A percentile compares a stretch with the other conserved stretches of the same genome.
phyloP scores from a whole-genome alignment of 2,329 filamentous ascomycete genomes.

The Hypoxylon sp. region DNA sequence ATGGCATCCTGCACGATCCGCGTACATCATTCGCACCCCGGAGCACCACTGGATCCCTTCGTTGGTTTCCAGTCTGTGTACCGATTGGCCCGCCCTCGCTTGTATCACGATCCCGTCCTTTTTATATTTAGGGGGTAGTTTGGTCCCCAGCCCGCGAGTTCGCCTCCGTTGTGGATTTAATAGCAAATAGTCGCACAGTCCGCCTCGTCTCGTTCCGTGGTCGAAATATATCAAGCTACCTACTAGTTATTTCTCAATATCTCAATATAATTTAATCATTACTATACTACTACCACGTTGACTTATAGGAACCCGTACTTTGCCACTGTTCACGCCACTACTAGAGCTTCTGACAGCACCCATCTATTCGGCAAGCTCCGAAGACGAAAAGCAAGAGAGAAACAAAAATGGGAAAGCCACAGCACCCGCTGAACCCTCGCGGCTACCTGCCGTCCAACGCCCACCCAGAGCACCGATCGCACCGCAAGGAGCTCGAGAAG shows the following conservation, averaged over 20 bases:
- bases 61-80: conserved; percentile 9
- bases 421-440: conserved; percentile 25
- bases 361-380: not conserved
- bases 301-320: not conserved
- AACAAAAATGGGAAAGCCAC: conserved; percentile 24
- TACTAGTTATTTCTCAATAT: not conserved
- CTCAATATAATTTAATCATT: not conserved
- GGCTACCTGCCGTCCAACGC: conserved; percentile 47
- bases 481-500: conserved; percentile 52
- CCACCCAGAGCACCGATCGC: conserved; percentile 48
- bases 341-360: not conserved
- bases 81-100: not conserved
- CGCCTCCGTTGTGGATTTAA: not conserved
- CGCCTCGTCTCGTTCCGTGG: not conserved
- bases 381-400: not conserved
- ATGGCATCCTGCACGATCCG: conserved; percentile 28
- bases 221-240: not conserved
- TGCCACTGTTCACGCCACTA: too few relatives aligned
- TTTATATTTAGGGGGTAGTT: conserved; percentile 1
- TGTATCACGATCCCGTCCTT: conserved; percentile 22
- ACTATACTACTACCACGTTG: not conserved
- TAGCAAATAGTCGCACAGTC: not conserved
- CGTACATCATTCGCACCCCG: conserved; percentile 9
- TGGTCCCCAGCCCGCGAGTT: not conserved
- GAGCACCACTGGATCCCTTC: not conserved